Evolutionary conservation across 164 flowering plant genomes (phyloP), one percentile per base, ranked within the genome.

Genomic region (Macadamia tetraphylla): DNA sequence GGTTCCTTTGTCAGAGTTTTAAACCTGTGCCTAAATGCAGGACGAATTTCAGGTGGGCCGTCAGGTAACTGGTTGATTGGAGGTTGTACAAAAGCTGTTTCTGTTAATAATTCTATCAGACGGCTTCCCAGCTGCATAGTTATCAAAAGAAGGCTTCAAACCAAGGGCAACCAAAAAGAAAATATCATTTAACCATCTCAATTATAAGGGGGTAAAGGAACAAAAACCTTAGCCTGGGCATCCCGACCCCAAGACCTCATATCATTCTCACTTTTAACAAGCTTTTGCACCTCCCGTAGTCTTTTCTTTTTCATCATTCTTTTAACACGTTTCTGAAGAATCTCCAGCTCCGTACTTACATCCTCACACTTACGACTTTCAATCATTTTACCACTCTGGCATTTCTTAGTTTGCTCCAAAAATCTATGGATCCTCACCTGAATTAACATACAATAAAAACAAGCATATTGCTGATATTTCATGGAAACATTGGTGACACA

Each of bases 121-220:
- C 93, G 88, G 76, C 91, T 77, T 68, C 98, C 98, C 71, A 94
- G 75, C 98, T 94, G 93, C 83, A 84, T 32, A 78, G 23, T 68
- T 60, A 65, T 60, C 62, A 58, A 59, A 67, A 71, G 66, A 58
- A 43, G 30, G 32, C 17, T 60, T 75, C 57, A 75, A 68, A 49
- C 66, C 58, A 6, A 70, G 49, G 4, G 15, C 17, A 17, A 46
- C 4, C 29, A n/a, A 65, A 32, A 56, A 61, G 6, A 9, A 9
- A n/a, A 29, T 13, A 58, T 1, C 8, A 29, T 17, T 43, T 52
- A 58, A 42, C 31, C 40, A 69, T 32, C 61, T 18, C 32, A 60
- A 29, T 18, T 63, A 74, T 23, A 62, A 29, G 17, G 17, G 30
- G 43, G 7, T 12, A 32, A 62, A 32, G 44, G 11, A 58, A 7